These are phyloP conservation scores for Biscogniauxia marginata DNA, from an alignment of 2,329 filamentous ascomycete species.

Conservation along the genomic window DNA sequence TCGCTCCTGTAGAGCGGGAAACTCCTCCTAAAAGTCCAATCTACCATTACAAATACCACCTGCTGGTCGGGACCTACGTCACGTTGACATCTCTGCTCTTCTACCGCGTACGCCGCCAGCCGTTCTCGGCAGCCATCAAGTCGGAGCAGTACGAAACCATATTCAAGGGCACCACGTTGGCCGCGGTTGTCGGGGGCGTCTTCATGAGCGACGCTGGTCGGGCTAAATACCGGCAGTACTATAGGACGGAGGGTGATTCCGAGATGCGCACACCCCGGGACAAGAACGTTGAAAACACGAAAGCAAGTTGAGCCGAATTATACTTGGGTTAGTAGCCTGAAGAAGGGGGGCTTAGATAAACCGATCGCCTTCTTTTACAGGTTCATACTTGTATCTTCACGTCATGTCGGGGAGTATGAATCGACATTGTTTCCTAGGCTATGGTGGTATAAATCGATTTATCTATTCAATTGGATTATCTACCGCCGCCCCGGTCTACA, in stretches of 20 bases:
- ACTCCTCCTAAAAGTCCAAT: background rate
- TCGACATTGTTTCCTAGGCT: too few relatives aligned
- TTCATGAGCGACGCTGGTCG: slow-evolving; percentile 10
- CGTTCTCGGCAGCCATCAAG: slow-evolving; percentile 8
- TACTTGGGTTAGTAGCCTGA: too few relatives aligned
- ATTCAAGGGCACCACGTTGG: slow-evolving; percentile 15
- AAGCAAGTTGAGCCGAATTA: too few relatives aligned
- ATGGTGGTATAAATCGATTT: too few relatives aligned
- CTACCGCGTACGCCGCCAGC: slow-evolving; percentile 14
- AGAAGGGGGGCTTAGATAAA: too few relatives aligned
- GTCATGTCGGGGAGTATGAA: too few relatives aligned
- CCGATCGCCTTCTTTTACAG: too few relatives aligned
- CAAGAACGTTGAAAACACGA: too few relatives aligned
- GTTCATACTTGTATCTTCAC: too few relatives aligned
- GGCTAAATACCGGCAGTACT: slow-evolving; percentile 12
- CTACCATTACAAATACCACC: slow-evolving; percentile 53
- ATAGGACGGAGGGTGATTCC: background rate
- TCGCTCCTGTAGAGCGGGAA: background rate
- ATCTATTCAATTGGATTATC: too few relatives aligned
- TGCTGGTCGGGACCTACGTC: slow-evolving; percentile 71
- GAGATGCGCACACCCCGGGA: too few relatives aligned
- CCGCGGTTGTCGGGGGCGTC: slow-evolving; percentile 9
- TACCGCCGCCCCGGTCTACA: too few relatives aligned
- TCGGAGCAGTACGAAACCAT: slow-evolving; percentile 15
- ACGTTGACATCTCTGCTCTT: slow-evolving; percentile 40